Evolutionary conservation across 352 stramenopile genomes (phyloP), one percentile per base, ranked within the genome.

Genomic region (Phytophthora multivora): DNA sequence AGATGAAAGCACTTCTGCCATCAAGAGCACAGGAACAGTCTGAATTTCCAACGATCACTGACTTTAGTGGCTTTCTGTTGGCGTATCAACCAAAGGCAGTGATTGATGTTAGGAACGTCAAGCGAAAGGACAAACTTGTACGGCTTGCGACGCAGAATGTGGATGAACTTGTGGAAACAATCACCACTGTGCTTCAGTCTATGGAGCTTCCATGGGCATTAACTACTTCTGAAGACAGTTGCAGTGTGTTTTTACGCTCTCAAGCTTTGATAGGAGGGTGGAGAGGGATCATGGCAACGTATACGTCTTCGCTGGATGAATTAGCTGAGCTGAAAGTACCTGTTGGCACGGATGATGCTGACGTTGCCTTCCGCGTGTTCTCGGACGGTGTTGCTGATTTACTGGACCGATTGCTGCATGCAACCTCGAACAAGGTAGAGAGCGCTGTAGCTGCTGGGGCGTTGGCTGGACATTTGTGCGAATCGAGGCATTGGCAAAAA

Each of bases 91-190:
- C 63, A n/a, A 77, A 72, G 31, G 43, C 69, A 18, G 36, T 59
- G 16, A 60, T 82, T 45, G 69, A 80, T 60, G 55, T 35, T 25
- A 69, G 57, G 40, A 71, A 59, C 15, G 70, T 69, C 15, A 83
- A 79, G 25, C 69, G 77, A 4, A 86, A 84, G 56, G 77, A 86
- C 50, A 80, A 81, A 45, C 55, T 82, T n/a, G 66, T 86, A 23
- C 74, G 78, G 12, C 48, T 80, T 41, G 74, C 77, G 8, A 73
- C 72, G 10, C 74, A 84, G 59, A 79, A 83, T 41, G 62, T 84
- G 13, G 61, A 68, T 23, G 69, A 79, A 10, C 30, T 83, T 21
- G 48, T 77, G 31, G 19, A 55, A 33, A 73, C 61, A 10, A 12
- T 79, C 10, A 48, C 25, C 0, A 30, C 21, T 23, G 59, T 74